Evolutionary conservation across 768 basidiomycete species (phyloP), one percentile per base, ranked within the genome.

Genomic region (Termitomyces sp.): DNA sequence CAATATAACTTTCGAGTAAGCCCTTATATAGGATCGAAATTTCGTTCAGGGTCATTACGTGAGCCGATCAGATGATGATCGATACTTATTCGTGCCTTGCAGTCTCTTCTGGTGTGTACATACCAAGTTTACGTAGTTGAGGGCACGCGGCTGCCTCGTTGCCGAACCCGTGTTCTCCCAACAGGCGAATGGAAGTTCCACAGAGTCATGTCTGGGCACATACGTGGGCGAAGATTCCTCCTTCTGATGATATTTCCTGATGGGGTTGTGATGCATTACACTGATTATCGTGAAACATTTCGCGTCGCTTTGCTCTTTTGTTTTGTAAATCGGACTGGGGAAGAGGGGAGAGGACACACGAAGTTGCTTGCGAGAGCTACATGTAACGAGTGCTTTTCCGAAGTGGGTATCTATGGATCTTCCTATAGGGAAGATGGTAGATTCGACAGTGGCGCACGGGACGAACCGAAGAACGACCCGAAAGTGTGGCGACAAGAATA

Each of bases 61-160:
- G 35, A 53, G 43, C n/a, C 52, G 32, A 53, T 53, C 43, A 41
- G 50, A 50, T 41, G 50, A 51, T 51, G 50, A 51, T 51, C 43
- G 43, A 52, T 43, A 52, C n/a, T n/a, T n/a, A 23, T 44, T 44
- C n/a, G 52, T 53, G 43, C 52, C 52, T 53, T 35, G 3, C 12
- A 10, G 18, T 11, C 31, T 35, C 22, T 48, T 25, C 15, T 20
- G 42, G 25, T 45, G 44, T 45, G 29, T 29, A 3, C 29, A n/a
- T n/a, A n/a, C 27, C 22, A 18, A 27, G 27, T 10, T 44, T 29
- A 44, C 43, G 43, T 25, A 25, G 42, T 27, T 31, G 11, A 10
- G 15, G 23, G 13, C 35, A 49, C 35, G 35, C 48, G 48, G 35
- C 35, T 5, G 35, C 48, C 48, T 49, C 35, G 48, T 49, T 49